Evolutionary conservation across 2,329 filamentous ascomycete genomes (phyloP), one percentile per base, ranked within the genome.

Genomic region (Microcyclospora pomicola): DNA sequence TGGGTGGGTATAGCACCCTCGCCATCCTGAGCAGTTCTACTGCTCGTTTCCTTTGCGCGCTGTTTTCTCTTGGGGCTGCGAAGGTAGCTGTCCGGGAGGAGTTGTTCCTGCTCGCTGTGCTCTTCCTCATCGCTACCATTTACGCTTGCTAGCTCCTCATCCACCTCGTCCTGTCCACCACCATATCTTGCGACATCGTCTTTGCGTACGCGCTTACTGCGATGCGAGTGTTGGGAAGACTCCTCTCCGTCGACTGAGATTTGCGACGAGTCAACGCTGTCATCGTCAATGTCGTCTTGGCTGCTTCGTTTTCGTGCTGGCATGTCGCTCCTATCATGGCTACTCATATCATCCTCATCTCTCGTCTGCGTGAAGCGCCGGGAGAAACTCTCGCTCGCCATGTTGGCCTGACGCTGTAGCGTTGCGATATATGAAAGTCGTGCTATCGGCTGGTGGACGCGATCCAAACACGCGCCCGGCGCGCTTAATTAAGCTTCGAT

Each of bases 71-170:
- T 48, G 3, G 55, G 49, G 13, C 50, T 53, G 43, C 54, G 50
- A 30, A 53, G 50, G 38, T 52, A 60, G 51, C 45, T 56, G 39
- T 55, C 46, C 2, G 58, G 57, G 5, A 60, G 49, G 3, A 60
- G 15, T 27, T 52, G 47, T 15, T 36, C 31, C 28, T 50, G 36
- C 34, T 37, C 36, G 31, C 35, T 14, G 39, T 43, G 33, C 39
- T 45, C 45, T 9, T 32, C 35, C 3, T 42, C 43, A 29, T 42
- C 42, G n/a, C 37, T 42, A 29, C 40, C 42, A 15, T 34, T 29
- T 9, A 31, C 14, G 12, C 30, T 31, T n/a, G 30, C 30, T n/a
- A n/a, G 30, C 30, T 31, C 14, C 19, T 24, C 19, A 24, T 24
- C 7, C 19, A 4, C 5, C 19, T 24, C 19, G 7, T 24, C 19